Conservation (phyloP, 305 asterid species). For the Solanum hybrid region DNA sequence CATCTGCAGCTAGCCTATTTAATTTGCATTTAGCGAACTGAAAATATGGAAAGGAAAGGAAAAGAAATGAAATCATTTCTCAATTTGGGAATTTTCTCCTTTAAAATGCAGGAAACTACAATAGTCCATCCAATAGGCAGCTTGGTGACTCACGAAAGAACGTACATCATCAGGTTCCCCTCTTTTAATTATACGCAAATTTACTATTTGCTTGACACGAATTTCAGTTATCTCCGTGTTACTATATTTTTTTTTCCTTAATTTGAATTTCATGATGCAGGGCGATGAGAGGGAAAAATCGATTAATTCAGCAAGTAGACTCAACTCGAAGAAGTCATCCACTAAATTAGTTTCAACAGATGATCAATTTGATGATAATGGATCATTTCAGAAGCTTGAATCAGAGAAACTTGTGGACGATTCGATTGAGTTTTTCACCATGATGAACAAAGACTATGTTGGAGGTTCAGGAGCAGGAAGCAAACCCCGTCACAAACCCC, state of each 20-base stretch:
- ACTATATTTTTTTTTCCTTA: background rate
- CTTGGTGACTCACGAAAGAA: background rate
- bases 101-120: background rate
- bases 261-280: background rate
- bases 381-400: constrained; percentile 9
- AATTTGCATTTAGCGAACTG: background rate
- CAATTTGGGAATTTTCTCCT: background rate
- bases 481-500: constrained; percentile 5
- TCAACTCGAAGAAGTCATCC: background rate
- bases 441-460: constrained; percentile 12
- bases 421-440: background rate
- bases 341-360: background rate
- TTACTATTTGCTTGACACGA: background rate
- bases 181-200: background rate
- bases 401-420: constrained; percentile 2
- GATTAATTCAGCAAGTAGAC: background rate
- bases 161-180: constrained; percentile 4
- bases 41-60: background rate
- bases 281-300: background rate
- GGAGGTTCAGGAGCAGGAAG: constrained; percentile 1
- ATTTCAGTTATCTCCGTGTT: background rate
- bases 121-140: background rate
- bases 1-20: background rate
- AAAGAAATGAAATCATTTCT: background rate
- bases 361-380: background rate